Base-by-base conservation (phyloP, 352 stramenopile genomes). In the Pythium brachiatum region DNA sequence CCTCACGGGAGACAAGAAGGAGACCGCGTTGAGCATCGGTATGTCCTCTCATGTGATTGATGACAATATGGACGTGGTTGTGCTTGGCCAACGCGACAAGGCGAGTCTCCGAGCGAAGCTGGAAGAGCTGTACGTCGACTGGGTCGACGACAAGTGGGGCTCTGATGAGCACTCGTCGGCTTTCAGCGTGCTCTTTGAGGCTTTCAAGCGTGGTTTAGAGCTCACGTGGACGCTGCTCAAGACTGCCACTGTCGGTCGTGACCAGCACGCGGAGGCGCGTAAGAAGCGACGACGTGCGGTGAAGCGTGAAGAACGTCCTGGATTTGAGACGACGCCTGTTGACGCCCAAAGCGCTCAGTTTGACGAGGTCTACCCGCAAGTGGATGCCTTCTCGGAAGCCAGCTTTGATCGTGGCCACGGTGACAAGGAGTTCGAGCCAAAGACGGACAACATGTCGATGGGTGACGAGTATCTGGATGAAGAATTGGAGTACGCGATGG, bases 1-100 rank as follows among this genome's bases (percentile, higher is more conserved):
- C 27, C 78, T 99, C 26, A 99, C 95, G 0, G 95, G 87, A 25
- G 87, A 95, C 72, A 95, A 95, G 57, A 94, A 94, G 64, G 87
- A 95, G 68, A 95, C 87, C 2, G 87, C 87, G 9, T 66, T 94
- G 13, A 94, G 84, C 53, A 94, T 95, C 25, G 87, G 87, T 27
- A 94, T 95, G 83, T 94, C 88, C 16, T 95, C 86, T 20, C 85
- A 96, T 48, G 84, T 95, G 39, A 96, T 96, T 31, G 83, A 92
- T 58, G 84, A 94, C 63, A 90, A 94, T 36, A 96, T 96, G 88
- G 85, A 95, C 60, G 87, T 96, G 3, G 91, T 96, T 43, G 85
- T 95, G 25, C 71, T 96, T 7, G 72, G 85, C 2, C 86, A 94
- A 53, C 78, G 88, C 3, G 86, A 94, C 57, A 94, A 94, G 50